Percentiles rank a stretch among this genome's conserved stretches.
These are phyloP conservation scores for Didymella exigua DNA, from an alignment of 2,329 filamentous ascomycete species.

Conservation along the genomic window DNA sequence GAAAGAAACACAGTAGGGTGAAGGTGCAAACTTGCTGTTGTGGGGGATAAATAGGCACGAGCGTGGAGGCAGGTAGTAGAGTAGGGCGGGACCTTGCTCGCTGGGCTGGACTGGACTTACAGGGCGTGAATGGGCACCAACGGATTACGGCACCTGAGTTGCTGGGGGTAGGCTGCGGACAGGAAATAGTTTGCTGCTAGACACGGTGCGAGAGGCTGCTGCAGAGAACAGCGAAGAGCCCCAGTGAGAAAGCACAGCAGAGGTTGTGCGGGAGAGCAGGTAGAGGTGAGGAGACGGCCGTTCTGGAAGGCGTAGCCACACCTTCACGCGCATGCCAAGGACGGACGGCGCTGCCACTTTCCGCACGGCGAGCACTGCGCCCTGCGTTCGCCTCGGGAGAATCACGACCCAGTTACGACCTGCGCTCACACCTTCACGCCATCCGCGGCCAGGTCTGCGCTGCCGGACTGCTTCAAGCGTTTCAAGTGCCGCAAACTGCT, in stretches of 20 bases:
- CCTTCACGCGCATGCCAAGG: conserved; percentile 2
- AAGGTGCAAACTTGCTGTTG: conserved; percentile 11
- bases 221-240: conserved; percentile 39
- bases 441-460: conserved; percentile 8
- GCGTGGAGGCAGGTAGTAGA: conserved; percentile 22
- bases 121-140: conserved; percentile 46
- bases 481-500: conserved; percentile 26
- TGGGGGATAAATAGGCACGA: conserved; percentile 24
- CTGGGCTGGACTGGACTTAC: conserved; percentile 43
- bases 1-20: neutral
- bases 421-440: conserved; percentile 1
- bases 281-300: conserved; percentile 30
- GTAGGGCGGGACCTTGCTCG: conserved; percentile 33
- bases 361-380: conserved; percentile 12
- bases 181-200: conserved; percentile 23
- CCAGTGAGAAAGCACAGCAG: conserved; percentile 32
- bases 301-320: conserved; percentile 14
- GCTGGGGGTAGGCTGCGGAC: conserved; percentile 20
- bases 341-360: conserved; percentile 5
- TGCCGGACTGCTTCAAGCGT: conserved; percentile 21
- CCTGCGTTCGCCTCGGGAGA: conserved; percentile 12
- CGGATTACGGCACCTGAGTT: conserved; percentile 34
- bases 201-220: conserved; percentile 31
- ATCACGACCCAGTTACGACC: conserved; percentile 16
- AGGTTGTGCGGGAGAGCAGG: conserved; percentile 30